phyloP scores from a whole-genome alignment of 2,329 filamentous ascomycete species.

The Cladophialophora yegresii region DNA sequence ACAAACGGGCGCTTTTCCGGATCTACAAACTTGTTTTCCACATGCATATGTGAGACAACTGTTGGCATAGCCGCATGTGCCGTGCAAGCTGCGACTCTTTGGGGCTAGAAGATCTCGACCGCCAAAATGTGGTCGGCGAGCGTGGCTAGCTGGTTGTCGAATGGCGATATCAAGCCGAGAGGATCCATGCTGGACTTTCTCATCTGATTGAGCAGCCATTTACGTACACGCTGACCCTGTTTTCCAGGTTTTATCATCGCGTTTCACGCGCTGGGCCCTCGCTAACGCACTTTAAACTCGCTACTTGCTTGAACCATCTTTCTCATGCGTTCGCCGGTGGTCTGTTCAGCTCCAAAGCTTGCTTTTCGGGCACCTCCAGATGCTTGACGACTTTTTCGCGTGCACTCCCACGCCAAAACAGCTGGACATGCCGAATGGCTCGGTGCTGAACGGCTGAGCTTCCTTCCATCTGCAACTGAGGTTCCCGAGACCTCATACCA shows the following conservation, averaged over 20 bases:
- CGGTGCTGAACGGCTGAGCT: conserved; percentile 4
- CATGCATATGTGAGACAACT: conserved; percentile 7
- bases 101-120: background rate
- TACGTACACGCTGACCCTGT: conserved; percentile 29
- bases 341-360: conserved; percentile 24
- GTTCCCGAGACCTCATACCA: conserved; percentile 16
- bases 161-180: conserved; percentile 12
- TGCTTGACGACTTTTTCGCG: conserved; percentile 8
- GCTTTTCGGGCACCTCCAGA: conserved; percentile 8
- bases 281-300: conserved; percentile 23
- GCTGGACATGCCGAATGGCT: conserved; percentile 10
- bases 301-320: conserved; percentile 8
- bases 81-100: conserved; percentile 1
- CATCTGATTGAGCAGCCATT: conserved; percentile 31
- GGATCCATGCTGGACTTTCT: conserved; percentile 4
- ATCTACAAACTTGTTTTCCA: conserved; percentile 22
- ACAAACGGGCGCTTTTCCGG: background rate
- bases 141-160: conserved; percentile 8
- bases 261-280: conserved; percentile 25
- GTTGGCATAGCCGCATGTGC: conserved; percentile 14
- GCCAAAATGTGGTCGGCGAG: background rate
- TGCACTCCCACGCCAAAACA: conserved; percentile 11
- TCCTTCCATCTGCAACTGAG: conserved; percentile 7
- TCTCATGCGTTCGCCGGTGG: background rate
- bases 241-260: conserved; percentile 29